Evolutionary conservation across 2,329 filamentous ascomycete genomes (phyloP).

Genomic region (Scedosporium boydii): DNA sequence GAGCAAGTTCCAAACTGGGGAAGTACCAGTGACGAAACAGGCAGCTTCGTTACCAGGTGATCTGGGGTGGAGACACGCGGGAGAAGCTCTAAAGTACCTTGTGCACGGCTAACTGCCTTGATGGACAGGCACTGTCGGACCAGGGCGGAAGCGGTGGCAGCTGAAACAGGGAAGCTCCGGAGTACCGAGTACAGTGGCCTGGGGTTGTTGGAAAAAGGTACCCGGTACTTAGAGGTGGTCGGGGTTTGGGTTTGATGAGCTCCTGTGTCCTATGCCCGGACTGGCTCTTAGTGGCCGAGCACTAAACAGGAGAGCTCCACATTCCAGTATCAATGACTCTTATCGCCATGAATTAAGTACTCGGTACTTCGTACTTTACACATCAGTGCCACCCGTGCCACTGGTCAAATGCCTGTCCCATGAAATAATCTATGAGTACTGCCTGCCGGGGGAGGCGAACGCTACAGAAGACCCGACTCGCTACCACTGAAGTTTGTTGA

Average conservation of each 20-base stretch:
- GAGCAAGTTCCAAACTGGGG: background rate
- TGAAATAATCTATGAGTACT: no score
- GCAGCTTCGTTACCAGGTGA: slow-evolving; percentile 3
- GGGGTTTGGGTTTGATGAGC: no score
- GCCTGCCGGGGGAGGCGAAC: no score
- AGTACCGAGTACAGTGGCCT: background rate
- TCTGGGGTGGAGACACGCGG: background rate
- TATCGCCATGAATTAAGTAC: no score
- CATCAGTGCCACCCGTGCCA: no score
- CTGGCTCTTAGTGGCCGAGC: background rate
- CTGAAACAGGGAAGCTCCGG: background rate
- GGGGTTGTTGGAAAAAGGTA: background rate
- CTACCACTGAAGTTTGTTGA: no score
- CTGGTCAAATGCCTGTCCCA: no score
- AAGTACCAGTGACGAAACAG: background rate
- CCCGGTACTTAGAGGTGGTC: background rate
- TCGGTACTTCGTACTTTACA: no score
- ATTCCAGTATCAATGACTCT: no score
- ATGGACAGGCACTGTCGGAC: background rate
- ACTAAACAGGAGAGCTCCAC: no score
- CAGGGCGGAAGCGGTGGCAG: background rate
- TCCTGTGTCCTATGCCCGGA: no score
- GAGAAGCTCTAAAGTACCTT: background rate
- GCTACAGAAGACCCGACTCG: no score
- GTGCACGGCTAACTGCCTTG: background rate